Base-by-base conservation (phyloP, 768 basidiomycete species). In the Hygrophorus russula region DNA sequence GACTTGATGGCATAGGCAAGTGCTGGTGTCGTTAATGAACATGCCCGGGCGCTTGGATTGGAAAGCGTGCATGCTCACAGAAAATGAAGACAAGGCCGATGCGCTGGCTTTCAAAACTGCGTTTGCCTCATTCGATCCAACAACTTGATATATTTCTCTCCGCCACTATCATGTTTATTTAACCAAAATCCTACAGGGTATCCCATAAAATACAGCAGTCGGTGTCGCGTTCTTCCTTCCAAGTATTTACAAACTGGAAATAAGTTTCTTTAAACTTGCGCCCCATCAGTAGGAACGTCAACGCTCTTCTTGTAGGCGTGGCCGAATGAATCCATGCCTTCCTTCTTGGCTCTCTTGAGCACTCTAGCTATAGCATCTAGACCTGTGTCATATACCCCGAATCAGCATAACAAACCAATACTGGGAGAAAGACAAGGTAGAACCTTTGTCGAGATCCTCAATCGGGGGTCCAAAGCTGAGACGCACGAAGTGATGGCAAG, bases 401-500 rank as follows among this genome's bases (percentile, higher is more conserved):
- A n/a, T 13, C 27, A 28, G 18, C 4, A 1, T 6, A 27, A 36
- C 44, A 45, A 24, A 31, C 4, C 7, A 9, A 29, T 8, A 38
- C 13, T 2, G 7, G n/a, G 14, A 35, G 18, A 14, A 15, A 13
- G 18, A 11, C 20, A 37, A 31, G 28, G 15, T 53, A 63, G 17
- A 41, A 72, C 87, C 90, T 65, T 70, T 80, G 50, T 92, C 82
- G 34, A 92, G 73, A 53, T 81, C 81, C 46, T 77, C 74, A 36
- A 92, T 52, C 15, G 86, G 83, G 5, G 88, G 88, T 0, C 88
- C 87, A 56, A 91, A 91, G 20, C 83, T 87, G 30, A 96, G 62
- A 17, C 93, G 78, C 18, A 96, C 80, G 51, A 86, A 96, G 57
- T 85, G 81, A 62, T 89, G 84, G 64, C 89, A 93, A 8, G 91